Base-by-base conservation (phyloP, 2,329 filamentous ascomycete genomes). In the Nemania diffusa region DNA sequence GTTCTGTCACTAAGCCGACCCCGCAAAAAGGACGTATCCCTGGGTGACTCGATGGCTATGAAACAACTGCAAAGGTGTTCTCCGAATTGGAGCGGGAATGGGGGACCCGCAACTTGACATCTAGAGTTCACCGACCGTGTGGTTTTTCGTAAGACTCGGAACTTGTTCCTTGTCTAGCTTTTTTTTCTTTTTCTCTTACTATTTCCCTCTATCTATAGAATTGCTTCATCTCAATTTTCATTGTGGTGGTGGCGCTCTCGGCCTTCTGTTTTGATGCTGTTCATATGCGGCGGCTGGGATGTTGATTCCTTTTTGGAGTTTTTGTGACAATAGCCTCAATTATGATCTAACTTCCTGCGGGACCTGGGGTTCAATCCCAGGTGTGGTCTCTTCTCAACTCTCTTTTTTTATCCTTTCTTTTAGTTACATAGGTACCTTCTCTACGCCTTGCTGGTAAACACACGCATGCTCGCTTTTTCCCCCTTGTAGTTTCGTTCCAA, bases 11-110 rank as follows among this genome's bases (percentile, higher is more conserved):
- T 17, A 59, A 27, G 48, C 55, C 62, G 50, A 67, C 65, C 65
- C 65, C 60, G 44, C 7, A 67, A 64, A 51, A 67, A 67, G 61
- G 65, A 67, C 65, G 65, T 60, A 67, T 57, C 65, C 64, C 65
- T 67, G 61, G 65, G 65, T 64, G 61, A 67, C 65, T 57, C 27
- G 42, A 58, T 44, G 65, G 65, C 46, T 67, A 67, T 67, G 65
- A 67, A 67, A 24, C 29, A 64, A 64, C 56, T 34, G 60, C 61
- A 67, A 67, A 67, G 27, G 42, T 57, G 65, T 42, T 26, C 27
- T 56, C 65, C 44, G 50, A 60, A 67, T 67, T 34, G 61, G 65
- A 67, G 56, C 42, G 34, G 64, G 48, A 50, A 58, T 32, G 24
- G 56, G 20, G 55, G 24, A 9, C 34, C 52, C 22, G 32, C 9